phyloP scores from a whole-genome alignment of 352 stramenopile species.

The Aphanomyces euteiches region DNA sequence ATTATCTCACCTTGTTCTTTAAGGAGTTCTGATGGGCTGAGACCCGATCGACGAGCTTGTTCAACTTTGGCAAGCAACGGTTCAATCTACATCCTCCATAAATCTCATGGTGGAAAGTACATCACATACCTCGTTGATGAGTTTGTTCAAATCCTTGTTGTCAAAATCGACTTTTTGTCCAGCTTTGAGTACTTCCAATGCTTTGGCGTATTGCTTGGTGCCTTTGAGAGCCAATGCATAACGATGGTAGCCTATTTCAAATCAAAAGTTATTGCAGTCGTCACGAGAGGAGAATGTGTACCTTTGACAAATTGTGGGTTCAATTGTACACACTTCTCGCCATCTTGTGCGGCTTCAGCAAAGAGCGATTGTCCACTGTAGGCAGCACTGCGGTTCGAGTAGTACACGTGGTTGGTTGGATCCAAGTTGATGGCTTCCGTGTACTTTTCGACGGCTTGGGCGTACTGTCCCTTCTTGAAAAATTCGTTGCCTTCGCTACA shows the following conservation, averaged over 20 bases:
- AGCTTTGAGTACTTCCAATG: slow-evolving; percentile 63
- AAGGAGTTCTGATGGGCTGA: slow-evolving; percentile 81
- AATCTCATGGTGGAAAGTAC: background rate
- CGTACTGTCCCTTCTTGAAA: slow-evolving; percentile 91
- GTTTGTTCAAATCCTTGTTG: slow-evolving; percentile 66
- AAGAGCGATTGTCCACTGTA: slow-evolving; percentile 62
- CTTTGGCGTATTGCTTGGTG: slow-evolving; percentile 76
- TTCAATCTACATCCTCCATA: slow-evolving; percentile 53
- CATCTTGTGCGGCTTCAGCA: slow-evolving; percentile 83
- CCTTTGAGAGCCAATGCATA: slow-evolving; percentile 89
- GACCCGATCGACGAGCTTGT: slow-evolving; percentile 55
- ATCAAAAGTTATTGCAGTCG: background rate
- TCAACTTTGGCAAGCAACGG: slow-evolving; percentile 65
- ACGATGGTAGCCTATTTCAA: slow-evolving; percentile 84
- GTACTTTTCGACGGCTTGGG: slow-evolving; percentile 89
- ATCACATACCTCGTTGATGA: background rate
- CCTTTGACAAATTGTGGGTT: slow-evolving; percentile 94
- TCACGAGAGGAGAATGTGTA: background rate
- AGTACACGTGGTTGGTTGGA: slow-evolving; percentile 89
- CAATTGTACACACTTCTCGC: slow-evolving; percentile 84
- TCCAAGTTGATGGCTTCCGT: slow-evolving; percentile 89
- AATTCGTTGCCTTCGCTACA: slow-evolving; percentile 90
- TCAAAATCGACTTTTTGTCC: slow-evolving; percentile 80
- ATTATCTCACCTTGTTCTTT: slow-evolving; percentile 76
- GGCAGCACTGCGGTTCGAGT: slow-evolving; percentile 87